Conservation (phyloP, 176 grass and related monocot genomes). For the Thinopyrum elongatum region DNA sequence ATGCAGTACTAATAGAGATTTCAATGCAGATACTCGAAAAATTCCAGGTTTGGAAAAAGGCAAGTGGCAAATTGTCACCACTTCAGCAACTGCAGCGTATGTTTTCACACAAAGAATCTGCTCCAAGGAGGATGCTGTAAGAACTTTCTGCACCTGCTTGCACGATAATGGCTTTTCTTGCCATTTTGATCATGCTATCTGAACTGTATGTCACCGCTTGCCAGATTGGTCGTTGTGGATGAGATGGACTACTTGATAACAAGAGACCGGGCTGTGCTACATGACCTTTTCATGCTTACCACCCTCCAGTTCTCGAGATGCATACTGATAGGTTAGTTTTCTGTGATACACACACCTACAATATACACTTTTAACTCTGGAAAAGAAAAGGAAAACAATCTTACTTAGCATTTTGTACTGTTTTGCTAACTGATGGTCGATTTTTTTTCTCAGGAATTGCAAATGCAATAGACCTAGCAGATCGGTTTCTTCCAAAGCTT, state of each 20-base stretch:
- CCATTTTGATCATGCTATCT: slow-evolving; percentile 29
- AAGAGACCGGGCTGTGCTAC: slow-evolving; percentile 76
- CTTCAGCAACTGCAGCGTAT: slow-evolving; percentile 77
- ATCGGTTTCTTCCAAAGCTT: slow-evolving; percentile 93
- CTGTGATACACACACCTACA: background rate
- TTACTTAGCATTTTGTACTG: background rate
- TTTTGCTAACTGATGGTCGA: slow-evolving; percentile 21
- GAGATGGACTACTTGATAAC: slow-evolving; percentile 99
- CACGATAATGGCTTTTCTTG: background rate
- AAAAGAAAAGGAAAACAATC: background rate
- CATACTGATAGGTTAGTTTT: slow-evolving; percentile 77
- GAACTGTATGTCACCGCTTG: slow-evolving; percentile 2
- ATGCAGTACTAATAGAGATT: slow-evolving; percentile 24
- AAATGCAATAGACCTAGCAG: slow-evolving; percentile 92
- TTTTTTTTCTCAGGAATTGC: slow-evolving; percentile 68
- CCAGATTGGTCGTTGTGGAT: slow-evolving; percentile 84
- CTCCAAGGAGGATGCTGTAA: slow-evolving; percentile 80
- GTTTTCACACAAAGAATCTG: slow-evolving; percentile 53
- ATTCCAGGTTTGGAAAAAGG: slow-evolving; percentile 47
- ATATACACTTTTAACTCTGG: background rate
- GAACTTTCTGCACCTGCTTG: slow-evolving; percentile 5
- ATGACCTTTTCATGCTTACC: slow-evolving; percentile 97
- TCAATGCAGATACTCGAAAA: slow-evolving; percentile 74
- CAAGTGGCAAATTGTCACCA: slow-evolving; percentile 36
- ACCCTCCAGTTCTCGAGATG: slow-evolving; percentile 75